A percentile compares a stretch with the other conserved stretches of the same genome.
Conservation (phyloP, 2,329 filamentous ascomycete genomes). For the Neurospora crassa region DNA sequence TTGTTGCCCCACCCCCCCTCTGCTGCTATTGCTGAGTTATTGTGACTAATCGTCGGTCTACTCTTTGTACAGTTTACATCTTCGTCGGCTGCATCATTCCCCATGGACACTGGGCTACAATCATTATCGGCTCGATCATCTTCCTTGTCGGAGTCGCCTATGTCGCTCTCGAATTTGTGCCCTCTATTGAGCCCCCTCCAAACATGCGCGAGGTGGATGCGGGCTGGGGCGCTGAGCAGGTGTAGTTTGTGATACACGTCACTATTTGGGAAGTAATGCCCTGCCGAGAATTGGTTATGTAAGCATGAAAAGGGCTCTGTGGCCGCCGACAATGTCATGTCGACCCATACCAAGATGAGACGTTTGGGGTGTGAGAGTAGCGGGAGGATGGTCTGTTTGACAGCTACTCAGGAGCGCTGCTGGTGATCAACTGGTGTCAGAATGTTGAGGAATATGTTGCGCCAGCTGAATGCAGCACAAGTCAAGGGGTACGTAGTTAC, state of each 20-base stretch:
- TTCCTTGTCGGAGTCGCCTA: conserved; percentile 73
- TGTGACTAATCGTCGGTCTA: neutral
- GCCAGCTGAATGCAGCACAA: neutral
- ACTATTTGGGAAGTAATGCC: neutral
- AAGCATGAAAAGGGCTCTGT: neutral
- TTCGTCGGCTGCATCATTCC: conserved; percentile 86
- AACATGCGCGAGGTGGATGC: conserved; percentile 74
- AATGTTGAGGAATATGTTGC: neutral
- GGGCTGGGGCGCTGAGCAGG: conserved; percentile 70
- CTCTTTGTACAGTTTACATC: conserved; percentile 65
- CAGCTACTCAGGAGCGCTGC: neutral
- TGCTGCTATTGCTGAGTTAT: neutral
- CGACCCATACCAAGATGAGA: neutral
- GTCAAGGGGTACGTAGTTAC: neutral
- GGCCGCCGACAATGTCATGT: neutral
- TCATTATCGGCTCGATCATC: conserved; percentile 69
- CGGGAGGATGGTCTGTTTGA: neutral
- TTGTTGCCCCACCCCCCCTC: neutral
- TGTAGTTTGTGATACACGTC: conserved; percentile 35
- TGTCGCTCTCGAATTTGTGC: conserved; percentile 63
- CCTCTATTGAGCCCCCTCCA: conserved; percentile 68
- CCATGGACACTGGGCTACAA: conserved; percentile 51
- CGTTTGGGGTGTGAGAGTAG: neutral
- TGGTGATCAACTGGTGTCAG: neutral
- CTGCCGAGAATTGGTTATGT: neutral